phyloP scores from a whole-genome alignment of 1,284 basidiomycete genomes.

The Pulchroboletus neoregius region DNA sequence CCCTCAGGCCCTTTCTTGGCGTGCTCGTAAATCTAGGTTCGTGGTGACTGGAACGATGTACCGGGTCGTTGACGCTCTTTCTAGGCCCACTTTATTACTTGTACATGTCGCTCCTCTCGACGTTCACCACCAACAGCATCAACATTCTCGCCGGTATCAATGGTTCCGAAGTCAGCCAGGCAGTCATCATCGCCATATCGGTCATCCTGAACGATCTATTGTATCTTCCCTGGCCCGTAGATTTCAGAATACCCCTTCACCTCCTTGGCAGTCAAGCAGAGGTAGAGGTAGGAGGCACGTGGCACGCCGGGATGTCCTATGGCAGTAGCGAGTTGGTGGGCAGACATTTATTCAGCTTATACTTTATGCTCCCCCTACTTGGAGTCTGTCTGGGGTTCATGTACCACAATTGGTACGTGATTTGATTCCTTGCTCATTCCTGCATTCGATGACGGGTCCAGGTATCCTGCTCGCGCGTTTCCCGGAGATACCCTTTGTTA shows the following conservation, averaged over 20 bases:
- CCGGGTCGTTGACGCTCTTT: conserved; percentile 6
- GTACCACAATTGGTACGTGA: conserved; percentile 87
- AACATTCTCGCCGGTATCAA: conserved; percentile 99
- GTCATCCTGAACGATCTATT: conserved; percentile 90
- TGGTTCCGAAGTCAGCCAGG: conserved; percentile 92
- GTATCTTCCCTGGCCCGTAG: conserved; percentile 82
- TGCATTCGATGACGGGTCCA: conserved; percentile 30
- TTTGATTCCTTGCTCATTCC: neutral
- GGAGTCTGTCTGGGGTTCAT: conserved; percentile 88
- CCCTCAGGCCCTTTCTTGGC: conserved; percentile 67
- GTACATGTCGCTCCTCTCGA: conserved; percentile 95
- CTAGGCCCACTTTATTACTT: conserved; percentile 91
- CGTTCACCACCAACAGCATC: conserved; percentile 97
- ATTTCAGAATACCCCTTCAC: conserved; percentile 65
- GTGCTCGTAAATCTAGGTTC: conserved; percentile 85
- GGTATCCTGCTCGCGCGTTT: conserved; percentile 94
- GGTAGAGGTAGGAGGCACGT: conserved; percentile 69
- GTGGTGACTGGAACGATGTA: neutral
- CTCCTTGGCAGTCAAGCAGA: conserved; percentile 63
- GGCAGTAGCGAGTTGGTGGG: conserved; percentile 87
- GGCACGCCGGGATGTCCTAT: conserved; percentile 78
- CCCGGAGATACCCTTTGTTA: conserved; percentile 99
- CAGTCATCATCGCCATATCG: conserved; percentile 87
- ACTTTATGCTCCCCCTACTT: conserved; percentile 93
- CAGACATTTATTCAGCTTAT: conserved; percentile 90